These are phyloP conservation scores for Mariannaea sp. DNA, from an alignment of 2,329 filamentous ascomycete species.

Conservation along the genomic window DNA sequence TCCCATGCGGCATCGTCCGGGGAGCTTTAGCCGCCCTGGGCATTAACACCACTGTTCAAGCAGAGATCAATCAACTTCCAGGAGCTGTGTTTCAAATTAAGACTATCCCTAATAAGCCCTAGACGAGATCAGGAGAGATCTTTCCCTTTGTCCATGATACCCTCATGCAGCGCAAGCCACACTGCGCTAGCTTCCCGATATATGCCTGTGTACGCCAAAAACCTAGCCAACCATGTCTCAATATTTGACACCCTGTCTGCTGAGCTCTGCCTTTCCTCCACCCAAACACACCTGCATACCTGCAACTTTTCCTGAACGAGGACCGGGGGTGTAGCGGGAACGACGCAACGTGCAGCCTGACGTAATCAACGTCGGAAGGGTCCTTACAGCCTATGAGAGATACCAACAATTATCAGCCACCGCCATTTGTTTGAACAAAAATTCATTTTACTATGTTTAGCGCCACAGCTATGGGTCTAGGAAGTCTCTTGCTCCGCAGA, in stretches of 20 bases:
- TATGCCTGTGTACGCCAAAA: slow-evolving; percentile 22
- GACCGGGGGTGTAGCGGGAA: slow-evolving; percentile 13
- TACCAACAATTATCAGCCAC: slow-evolving; percentile 44
- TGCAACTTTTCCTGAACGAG: slow-evolving; percentile 26
- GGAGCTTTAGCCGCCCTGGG: slow-evolving; percentile 92
- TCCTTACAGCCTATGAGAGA: slow-evolving; percentile 46
- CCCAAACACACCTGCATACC: slow-evolving; percentile 31
- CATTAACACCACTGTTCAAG: slow-evolving; percentile 88
- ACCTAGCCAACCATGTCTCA: slow-evolving; percentile 27
- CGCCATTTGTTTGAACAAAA: slow-evolving; percentile 33
- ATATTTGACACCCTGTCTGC: slow-evolving; percentile 19
- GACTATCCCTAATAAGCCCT: slow-evolving; percentile 68
- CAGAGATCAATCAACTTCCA: slow-evolving; percentile 85
- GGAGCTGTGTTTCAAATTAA: slow-evolving; percentile 95
- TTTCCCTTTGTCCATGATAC: slow-evolving; percentile 32
- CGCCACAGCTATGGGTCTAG: slow-evolving; percentile 42
- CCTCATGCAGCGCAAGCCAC: slow-evolving; percentile 27
- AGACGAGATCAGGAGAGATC: slow-evolving; percentile 14
- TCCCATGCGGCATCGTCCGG: slow-evolving; percentile 89
- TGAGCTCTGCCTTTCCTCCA: neutral
- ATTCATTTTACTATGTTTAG: slow-evolving; percentile 45
- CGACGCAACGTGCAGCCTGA: slow-evolving; percentile 27
- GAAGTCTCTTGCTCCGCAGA: slow-evolving; percentile 37
- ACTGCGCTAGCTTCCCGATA: slow-evolving; percentile 21
- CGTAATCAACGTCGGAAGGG: slow-evolving; percentile 27